phyloP scores from a whole-genome alignment of 78 protist genomes.

The Diacronema lutheri region DNA sequence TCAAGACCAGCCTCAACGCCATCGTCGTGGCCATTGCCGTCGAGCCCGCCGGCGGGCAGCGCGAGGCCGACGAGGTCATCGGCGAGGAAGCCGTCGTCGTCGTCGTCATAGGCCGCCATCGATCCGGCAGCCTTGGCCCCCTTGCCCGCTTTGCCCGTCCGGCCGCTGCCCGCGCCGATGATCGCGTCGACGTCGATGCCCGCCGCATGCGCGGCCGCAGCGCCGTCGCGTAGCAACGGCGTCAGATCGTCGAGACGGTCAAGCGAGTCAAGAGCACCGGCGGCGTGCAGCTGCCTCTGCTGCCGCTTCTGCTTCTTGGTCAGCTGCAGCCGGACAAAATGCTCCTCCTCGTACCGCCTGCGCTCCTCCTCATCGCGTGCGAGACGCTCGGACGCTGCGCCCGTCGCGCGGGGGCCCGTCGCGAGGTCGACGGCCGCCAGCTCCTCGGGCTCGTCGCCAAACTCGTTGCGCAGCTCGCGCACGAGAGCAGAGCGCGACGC shows the following conservation, averaged over 20 bases:
- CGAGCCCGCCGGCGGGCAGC: too few relatives aligned
- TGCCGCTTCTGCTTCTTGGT: not conserved
- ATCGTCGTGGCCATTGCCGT: too few relatives aligned
- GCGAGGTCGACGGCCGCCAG: not conserved
- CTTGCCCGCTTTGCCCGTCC: too few relatives aligned
- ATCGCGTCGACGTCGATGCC: too few relatives aligned
- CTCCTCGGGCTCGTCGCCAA: not conserved
- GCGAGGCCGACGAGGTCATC: too few relatives aligned
- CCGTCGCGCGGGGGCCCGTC: not conserved
- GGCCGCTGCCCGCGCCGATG: too few relatives aligned
- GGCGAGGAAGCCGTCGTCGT: too few relatives aligned
- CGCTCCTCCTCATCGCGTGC: not conserved
- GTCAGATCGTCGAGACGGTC: not conserved
- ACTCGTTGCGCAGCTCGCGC: slow-evolving; percentile 25
- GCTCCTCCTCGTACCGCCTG: slow-evolving; percentile 20
- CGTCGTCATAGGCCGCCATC: too few relatives aligned
- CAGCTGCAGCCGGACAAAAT: slow-evolving; percentile 9
- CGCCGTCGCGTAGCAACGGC: too few relatives aligned
- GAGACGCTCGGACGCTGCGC: not conserved
- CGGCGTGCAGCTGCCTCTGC: not conserved
- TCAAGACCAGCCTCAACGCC: too few relatives aligned
- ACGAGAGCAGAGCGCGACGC: not conserved
- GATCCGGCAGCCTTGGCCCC: too few relatives aligned
- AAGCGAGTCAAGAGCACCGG: not conserved
- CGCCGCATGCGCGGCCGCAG: too few relatives aligned